Base-by-base conservation (phyloP, 2,329 filamentous ascomycete genomes). In the Alternaria rosae region DNA sequence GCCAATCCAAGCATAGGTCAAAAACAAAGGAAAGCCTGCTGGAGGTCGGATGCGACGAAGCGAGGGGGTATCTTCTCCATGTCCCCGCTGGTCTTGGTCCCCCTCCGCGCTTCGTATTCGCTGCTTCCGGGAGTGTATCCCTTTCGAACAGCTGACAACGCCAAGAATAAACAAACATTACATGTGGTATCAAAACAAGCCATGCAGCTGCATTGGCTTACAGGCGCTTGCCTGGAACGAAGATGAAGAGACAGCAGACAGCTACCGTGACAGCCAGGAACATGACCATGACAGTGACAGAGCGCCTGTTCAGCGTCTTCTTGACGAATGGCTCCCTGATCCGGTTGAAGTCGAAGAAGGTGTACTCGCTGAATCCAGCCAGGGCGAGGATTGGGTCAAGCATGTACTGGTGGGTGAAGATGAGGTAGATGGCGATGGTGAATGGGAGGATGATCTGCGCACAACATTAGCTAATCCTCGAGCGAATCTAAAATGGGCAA, bases 331-430 rank as follows among this genome's bases (percentile, higher is more conserved):
- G 92, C 80, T 99, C 95, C 57, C 92, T 89, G 66, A 98, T 92
- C 42, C 88, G 87, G 23, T 92, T 91, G 83, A 96, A 97, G 79
- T 90, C 92, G 85, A 97, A 94, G 53, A 97, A 93, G 0, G 94
- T 97, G 82, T 98, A 97, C 82, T 99, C 96, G 83, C 94, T 97
- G 79, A 90, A 91, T 35, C 94, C 94, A n/a, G 92, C 79, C 20
- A 98, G 85, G 5, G 93, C 95, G 79, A 98, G 88, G 65, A 97
- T 84, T 0, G 96, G 94, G 74, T 99, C 95, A 54, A 99, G 88
- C 67, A 93, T 93, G 82, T 98, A 99, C 79, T 98, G 94, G 75
- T 98, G 97, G 3, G 94, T 95, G 69, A 77, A 77, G 62, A 79
- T 76, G 61, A 78, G 72, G 80, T 99, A 99, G 30, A 97, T 88